These are phyloP conservation scores for Geosmithia flava DNA, from an alignment of 2,329 filamentous ascomycete genomes.

Conservation along the genomic window DNA sequence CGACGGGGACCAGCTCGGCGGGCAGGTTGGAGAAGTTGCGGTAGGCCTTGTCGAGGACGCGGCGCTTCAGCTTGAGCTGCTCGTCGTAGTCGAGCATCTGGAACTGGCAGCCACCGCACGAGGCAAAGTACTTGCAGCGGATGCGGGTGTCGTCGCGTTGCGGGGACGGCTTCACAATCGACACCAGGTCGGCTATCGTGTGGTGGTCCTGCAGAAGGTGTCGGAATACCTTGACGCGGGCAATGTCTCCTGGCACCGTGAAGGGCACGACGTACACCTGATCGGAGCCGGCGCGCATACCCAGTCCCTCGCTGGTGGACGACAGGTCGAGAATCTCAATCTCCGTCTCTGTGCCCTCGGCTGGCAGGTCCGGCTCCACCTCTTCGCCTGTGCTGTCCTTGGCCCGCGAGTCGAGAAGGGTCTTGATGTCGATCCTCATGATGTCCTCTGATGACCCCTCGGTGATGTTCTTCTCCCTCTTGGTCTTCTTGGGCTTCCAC, in stretches of 20 bases:
- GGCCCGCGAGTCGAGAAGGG: conserved; percentile 20
- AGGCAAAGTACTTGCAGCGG: conserved; percentile 74
- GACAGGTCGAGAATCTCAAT: conserved; percentile 74
- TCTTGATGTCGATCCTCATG: conserved; percentile 48
- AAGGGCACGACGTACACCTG: conserved; percentile 82
- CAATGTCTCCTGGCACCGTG: conserved; percentile 70
- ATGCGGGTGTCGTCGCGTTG: conserved; percentile 67
- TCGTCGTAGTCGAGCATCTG: conserved; percentile 89
- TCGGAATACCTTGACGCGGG: conserved; percentile 66
- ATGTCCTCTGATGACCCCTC: conserved; percentile 56
- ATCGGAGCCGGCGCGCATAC: conserved; percentile 48
- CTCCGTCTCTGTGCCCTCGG: conserved; percentile 63
- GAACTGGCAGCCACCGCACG: conserved; percentile 88
- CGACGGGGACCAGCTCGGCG: conserved; percentile 58
- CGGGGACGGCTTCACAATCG: conserved; percentile 59
- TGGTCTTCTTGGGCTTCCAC: conserved; percentile 36
- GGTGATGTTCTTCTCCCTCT: conserved; percentile 46
- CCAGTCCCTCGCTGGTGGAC: conserved; percentile 86
- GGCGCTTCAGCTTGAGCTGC: conserved; percentile 74
- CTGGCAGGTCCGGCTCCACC: conserved; percentile 35
- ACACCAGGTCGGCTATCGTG: conserved; percentile 71
- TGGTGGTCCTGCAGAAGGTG: conserved; percentile 56
- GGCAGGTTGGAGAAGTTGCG: conserved; percentile 78
- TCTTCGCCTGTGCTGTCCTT: conserved; percentile 10
- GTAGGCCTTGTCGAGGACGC: conserved; percentile 84